Percentiles rank a stretch among this genome's conserved stretches.
phyloP scores from a whole-genome alignment of 805 yeast genomes.

The Maudiozyma pseudohumilis region DNA sequence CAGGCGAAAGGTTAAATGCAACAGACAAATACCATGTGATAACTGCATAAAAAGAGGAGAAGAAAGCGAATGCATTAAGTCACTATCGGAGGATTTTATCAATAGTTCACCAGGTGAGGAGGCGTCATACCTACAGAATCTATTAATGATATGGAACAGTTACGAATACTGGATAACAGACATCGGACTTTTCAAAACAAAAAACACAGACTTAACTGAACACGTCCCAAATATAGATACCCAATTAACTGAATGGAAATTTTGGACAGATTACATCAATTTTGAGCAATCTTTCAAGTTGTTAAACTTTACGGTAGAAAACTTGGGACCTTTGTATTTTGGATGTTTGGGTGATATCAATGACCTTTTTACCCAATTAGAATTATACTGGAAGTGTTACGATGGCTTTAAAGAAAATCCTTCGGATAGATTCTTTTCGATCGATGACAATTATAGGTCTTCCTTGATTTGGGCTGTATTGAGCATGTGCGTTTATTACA shows the following conservation, averaged over 20 bases:
- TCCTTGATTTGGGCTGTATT: conserved; percentile 25
- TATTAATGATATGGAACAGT: conserved; percentile 21
- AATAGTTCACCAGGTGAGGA: background rate
- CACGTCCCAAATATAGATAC: conserved; percentile 3
- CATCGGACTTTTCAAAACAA: conserved; percentile 18
- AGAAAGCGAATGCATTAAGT: conserved; percentile 17
- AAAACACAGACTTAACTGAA: conserved; percentile 4
- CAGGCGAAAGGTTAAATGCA: conserved; percentile 27
- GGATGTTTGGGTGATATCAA: conserved; percentile 26
- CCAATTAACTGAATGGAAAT: conserved; percentile 7
- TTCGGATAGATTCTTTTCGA: conserved; percentile 4
- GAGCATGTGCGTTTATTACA: conserved; percentile 21
- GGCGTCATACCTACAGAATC: conserved; percentile 7
- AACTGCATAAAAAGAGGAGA: conserved; percentile 24
- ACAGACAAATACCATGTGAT: conserved; percentile 26
- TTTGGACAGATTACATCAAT: conserved; percentile 11
- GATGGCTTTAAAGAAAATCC: conserved; percentile 3
- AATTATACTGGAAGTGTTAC: conserved; percentile 18
- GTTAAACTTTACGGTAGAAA: conserved; percentile 24
- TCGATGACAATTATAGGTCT: conserved; percentile 21
- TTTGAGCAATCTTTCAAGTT: conserved; percentile 17
- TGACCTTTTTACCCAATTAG: conserved; percentile 20
- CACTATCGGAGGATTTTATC: conserved; percentile 2
- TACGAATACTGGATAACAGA: conserved; percentile 24
- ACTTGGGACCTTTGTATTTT: conserved; percentile 26